These are phyloP conservation scores for Rosa persica DNA, from an alignment of 306 rosid genomes.

Conservation along the genomic window DNA sequence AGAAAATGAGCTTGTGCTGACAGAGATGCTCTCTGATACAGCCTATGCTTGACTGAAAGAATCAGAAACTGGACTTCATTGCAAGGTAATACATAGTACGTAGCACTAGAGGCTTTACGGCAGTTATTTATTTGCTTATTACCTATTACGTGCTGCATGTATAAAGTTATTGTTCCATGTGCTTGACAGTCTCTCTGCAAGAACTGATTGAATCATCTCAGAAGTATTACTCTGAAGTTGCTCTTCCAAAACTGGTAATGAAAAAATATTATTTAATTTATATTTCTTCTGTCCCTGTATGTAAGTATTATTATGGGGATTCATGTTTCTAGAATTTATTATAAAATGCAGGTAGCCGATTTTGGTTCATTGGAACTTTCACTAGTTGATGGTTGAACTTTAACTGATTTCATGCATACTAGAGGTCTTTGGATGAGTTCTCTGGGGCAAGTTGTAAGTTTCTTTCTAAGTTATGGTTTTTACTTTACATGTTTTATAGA, in stretches of 20 bases:
- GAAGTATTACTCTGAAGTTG: conserved; percentile 89
- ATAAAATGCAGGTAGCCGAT: conserved; percentile 85
- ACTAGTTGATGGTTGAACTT: conserved; percentile 97
- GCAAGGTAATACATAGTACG: conserved; percentile 64
- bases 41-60: conserved; percentile 86
- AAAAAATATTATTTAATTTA: conserved; percentile 33
- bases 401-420: conserved; percentile 98
- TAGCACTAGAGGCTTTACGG: conserved; percentile 9
- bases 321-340: conserved; percentile 31
- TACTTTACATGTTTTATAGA: conserved; percentile 5
- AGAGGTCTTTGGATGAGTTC: conserved; percentile 95
- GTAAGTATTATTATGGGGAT: conserved; percentile 30
- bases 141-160: conserved; percentile 10
- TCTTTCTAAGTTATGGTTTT: conserved; percentile 18
- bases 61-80: conserved; percentile 89
- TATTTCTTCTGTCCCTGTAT: conserved; percentile 21
- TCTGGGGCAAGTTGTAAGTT: conserved; percentile 92
- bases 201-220: conserved; percentile 70
- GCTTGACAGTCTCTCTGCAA: conserved; percentile 75
- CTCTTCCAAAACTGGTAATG: conserved; percentile 97
- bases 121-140: background rate
- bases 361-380: conserved; percentile 97
- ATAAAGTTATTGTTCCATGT: conserved; percentile 32
- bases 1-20: conserved; percentile 76
- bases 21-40: conserved; percentile 58